These are phyloP conservation scores for Coelastrella sp. DNA, from an alignment of 139 green algal species.

Conservation along the genomic window DNA sequence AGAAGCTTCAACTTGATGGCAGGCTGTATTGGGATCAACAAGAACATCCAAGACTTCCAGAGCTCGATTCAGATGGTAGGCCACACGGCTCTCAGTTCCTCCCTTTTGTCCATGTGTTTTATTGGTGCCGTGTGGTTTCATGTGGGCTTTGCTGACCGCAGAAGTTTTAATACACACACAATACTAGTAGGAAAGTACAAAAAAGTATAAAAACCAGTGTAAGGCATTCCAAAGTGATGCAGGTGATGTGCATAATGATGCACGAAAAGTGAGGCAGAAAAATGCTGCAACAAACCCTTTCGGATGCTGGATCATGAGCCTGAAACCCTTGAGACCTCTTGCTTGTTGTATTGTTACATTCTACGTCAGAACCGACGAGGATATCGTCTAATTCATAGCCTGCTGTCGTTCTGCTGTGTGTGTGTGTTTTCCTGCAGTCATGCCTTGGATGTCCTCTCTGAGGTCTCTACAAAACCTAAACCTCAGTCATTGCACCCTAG, in stretches of 20 bases:
- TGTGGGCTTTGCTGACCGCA: neutral
- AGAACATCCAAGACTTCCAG: neutral
- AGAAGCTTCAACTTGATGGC: slow-evolving; percentile 42
- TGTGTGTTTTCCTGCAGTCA: neutral
- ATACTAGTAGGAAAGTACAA: neutral
- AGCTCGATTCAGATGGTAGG: slow-evolving; percentile 19
- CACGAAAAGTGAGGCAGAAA: neutral
- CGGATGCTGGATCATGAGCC: neutral
- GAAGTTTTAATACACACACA: neutral
- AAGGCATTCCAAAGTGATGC: neutral
- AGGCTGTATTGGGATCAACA: slow-evolving; percentile 5
- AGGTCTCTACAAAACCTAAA: slow-evolving; percentile 30
- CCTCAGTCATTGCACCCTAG: slow-evolving; percentile 19
- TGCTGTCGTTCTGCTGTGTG: neutral
- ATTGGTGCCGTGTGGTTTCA: neutral
- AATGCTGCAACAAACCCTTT: neutral
- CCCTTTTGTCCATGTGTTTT: neutral
- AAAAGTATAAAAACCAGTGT: neutral
- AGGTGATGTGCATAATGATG: neutral
- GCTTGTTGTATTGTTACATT: neutral
- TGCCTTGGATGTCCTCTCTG: neutral
- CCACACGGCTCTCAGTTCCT: neutral
- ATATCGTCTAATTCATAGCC: neutral
- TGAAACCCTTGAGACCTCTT: too few relatives aligned
- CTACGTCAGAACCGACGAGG: neutral